Base-by-base conservation (phyloP, 2,329 filamentous ascomycete genomes). In the Fusarium lateritium region DNA sequence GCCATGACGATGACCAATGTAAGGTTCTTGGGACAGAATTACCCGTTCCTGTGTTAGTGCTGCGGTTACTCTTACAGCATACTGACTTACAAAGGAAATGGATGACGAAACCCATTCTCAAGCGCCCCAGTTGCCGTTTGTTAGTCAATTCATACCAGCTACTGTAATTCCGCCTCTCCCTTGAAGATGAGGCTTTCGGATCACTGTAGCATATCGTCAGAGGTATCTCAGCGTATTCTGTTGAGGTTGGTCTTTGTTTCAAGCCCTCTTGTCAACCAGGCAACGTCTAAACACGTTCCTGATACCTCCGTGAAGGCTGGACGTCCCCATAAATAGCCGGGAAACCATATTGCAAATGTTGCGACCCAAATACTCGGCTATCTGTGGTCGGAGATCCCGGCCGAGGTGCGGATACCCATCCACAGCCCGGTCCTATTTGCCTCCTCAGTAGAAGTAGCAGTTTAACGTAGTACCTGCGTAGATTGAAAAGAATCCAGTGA, bases 271-370 rank as follows among this genome's bases (percentile, higher is more conserved):
- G 28, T 60, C 38, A 44, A 28, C 38, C 40, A 38, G 47, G 53
- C 58, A 52, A 63, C 63, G 17, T 50, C 50, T 33, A 42, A 24
- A 46, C 49, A 51, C 45, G 49, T 65, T 64, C 49, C 54, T 59
- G 47, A 42, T 38, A 34, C 9, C 42, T 31, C 46, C 44, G 26
- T 26, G 24, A 47, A 33, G 24, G 28, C 31, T 46, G 13, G 9
- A 7, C 26, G 61, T 58, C 63, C 19, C 67, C 67, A 71, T 65
- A 65, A 53, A 68, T 68, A 67, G 38, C 67, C 56, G 59, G 45
- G 36, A 47, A 42, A 28, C 40, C 38, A 50, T 36, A 19, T 21
- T 33, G 33, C 13, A 34, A 28, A 24, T 44, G 17, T 44, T 42
- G 17, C 39, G 33, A 24, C 47, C 55, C 46, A 44, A 47, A 21